phyloP scores from a whole-genome alignment of 768 basidiomycete species.

The Kwoniella botswanensis region DNA sequence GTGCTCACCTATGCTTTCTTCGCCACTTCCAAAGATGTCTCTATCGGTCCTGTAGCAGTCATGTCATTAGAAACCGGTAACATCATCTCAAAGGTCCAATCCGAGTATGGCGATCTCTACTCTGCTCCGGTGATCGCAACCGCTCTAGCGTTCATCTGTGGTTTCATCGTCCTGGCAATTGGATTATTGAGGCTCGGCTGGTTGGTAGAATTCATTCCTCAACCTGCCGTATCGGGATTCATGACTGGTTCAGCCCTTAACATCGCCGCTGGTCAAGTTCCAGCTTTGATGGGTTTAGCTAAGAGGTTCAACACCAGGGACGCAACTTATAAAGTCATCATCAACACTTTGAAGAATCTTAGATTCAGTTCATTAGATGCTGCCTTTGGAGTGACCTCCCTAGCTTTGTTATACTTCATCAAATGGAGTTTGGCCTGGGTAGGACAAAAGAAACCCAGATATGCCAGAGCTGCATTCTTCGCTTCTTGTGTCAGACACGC shows the following conservation, averaged over 20 bases:
- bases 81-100: constrained; percentile 72
- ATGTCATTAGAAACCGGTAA: constrained; percentile 87
- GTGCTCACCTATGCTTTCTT: constrained; percentile 66
- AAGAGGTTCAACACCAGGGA: constrained; percentile 82
- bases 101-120: constrained; percentile 62
- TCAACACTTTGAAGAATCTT: constrained; percentile 87
- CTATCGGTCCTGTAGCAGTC: constrained; percentile 98
- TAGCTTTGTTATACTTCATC: constrained; percentile 62
- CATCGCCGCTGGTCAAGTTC: constrained; percentile 85
- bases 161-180: constrained; percentile 87
- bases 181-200: constrained; percentile 89
- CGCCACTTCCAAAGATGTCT: constrained; percentile 96
- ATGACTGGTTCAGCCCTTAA: constrained; percentile 98
- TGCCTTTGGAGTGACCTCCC: constrained; percentile 81
- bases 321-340: constrained; percentile 82
- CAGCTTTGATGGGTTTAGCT: constrained; percentile 83
- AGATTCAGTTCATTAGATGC: constrained; percentile 74
- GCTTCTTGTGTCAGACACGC: constrained; percentile 59
- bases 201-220: constrained; percentile 83
- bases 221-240: constrained; percentile 63
- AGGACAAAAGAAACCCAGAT: constrained; percentile 46
- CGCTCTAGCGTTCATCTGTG: constrained; percentile 79
- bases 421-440: constrained; percentile 54
- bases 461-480: constrained; percentile 69
- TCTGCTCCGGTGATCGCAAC: constrained; percentile 77